These are phyloP conservation scores for Trichophyton rubrum DNA, from an alignment of 2,329 filamentous ascomycete species.

Conservation along the genomic window DNA sequence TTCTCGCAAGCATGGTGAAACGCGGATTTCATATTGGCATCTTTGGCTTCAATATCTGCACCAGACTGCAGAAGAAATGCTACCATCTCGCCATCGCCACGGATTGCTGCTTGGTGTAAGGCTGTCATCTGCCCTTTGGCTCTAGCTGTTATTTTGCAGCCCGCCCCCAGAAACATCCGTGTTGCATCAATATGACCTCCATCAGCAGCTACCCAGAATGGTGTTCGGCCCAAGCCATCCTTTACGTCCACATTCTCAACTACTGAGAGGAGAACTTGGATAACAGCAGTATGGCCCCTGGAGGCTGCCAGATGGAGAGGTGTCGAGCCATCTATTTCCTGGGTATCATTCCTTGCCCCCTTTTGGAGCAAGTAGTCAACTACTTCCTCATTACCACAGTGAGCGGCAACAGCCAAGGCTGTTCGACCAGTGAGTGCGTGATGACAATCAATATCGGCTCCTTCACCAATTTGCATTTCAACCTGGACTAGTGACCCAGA, in stretches of 20 bases:
- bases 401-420: constrained; percentile 28
- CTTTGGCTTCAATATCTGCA: constrained; percentile 24
- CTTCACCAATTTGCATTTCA: constrained; percentile 22
- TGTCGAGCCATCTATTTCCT: constrained; percentile 22
- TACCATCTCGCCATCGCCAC: constrained; percentile 3
- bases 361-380: constrained; percentile 23
- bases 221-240: constrained; percentile 23
- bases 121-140: constrained; percentile 24
- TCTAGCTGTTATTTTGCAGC: constrained; percentile 22
- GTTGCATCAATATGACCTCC: constrained; percentile 24
- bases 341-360: constrained; percentile 21
- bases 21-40: constrained; percentile 24
- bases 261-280: constrained; percentile 24
- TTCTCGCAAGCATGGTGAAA: constrained; percentile 27
- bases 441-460: constrained; percentile 21
- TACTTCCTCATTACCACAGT: constrained; percentile 28
- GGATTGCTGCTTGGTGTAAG: constrained; percentile 20
- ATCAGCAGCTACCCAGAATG: constrained; percentile 26
- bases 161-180: constrained; percentile 21
- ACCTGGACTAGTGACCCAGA: constrained; percentile 24
- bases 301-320: constrained; percentile 28
- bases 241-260: constrained; percentile 21
- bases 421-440: constrained; percentile 24
- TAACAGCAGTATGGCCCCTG: constrained; percentile 24
- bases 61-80: constrained; percentile 16